Conservation (phyloP, 2,329 filamentous ascomycete genomes). For the Epichloe glyceriae region DNA sequence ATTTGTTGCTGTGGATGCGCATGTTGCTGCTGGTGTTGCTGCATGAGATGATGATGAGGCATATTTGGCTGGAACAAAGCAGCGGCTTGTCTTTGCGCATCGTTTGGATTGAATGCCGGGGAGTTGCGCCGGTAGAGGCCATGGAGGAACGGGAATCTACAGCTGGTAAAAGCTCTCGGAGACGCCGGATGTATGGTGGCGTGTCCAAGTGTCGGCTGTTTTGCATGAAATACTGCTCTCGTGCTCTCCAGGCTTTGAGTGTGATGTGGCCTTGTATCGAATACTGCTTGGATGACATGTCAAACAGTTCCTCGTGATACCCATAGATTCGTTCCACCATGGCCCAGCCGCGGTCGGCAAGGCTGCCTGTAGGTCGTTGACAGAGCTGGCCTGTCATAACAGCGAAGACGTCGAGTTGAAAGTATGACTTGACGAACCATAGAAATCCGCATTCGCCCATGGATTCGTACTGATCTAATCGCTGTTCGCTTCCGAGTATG, state of each 20-base stretch:
- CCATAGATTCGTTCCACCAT: slow-evolving; percentile 33
- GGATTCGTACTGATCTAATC: slow-evolving; percentile 29
- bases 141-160: slow-evolving; percentile 23
- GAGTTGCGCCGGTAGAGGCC: slow-evolving; percentile 8
- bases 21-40: slow-evolving; percentile 4
- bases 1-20: slow-evolving; percentile 5
- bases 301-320: slow-evolving; percentile 37
- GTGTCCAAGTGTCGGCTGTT: slow-evolving; percentile 25
- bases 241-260: slow-evolving; percentile 39
- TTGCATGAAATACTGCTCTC: slow-evolving; percentile 28
- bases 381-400: slow-evolving; percentile 42
- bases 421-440: slow-evolving; percentile 42
- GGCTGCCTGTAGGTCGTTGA: slow-evolving; percentile 31
- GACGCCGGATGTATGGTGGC: slow-evolving; percentile 32
- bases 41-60: not conserved
- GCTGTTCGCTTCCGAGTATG: slow-evolving; percentile 34
- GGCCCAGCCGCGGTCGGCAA: slow-evolving; percentile 42
- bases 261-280: slow-evolving; percentile 32
- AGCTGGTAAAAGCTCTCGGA: slow-evolving; percentile 29
- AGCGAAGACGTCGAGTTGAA: slow-evolving; percentile 42
- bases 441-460: slow-evolving; percentile 34
- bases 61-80: slow-evolving; percentile 1
- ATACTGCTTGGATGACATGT: slow-evolving; percentile 32
- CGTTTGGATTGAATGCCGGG: not conserved
- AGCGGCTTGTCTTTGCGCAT: not conserved